Evolutionary conservation across 495 filamentous ascomycete species (phyloP).

Genomic region (Pseudomonodictys pantanalensis): DNA sequence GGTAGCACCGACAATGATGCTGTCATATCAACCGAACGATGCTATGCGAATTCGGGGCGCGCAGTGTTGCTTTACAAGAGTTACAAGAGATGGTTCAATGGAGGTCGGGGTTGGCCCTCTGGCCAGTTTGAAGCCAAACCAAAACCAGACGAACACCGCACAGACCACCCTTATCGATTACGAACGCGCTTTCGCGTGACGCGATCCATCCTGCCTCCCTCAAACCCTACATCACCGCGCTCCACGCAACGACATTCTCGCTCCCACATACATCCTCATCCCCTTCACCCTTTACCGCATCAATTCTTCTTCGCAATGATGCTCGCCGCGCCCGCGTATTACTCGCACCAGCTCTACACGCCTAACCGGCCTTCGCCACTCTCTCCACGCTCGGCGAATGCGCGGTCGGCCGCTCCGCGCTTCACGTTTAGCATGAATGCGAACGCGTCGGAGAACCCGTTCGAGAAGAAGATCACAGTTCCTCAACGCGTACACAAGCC

Average conservation of each 20-base stretch:
- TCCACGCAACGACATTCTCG: neutral
- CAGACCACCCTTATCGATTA: too few relatives aligned
- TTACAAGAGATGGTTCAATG: too few relatives aligned
- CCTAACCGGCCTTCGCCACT: slow-evolving; percentile 39
- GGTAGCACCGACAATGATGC: too few relatives aligned
- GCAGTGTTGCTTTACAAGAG: too few relatives aligned
- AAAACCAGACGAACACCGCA: too few relatives aligned
- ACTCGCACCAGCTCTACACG: slow-evolving; percentile 17
- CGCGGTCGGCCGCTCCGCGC: slow-evolving; percentile 20
- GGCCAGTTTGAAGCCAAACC: too few relatives aligned
- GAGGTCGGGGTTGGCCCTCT: too few relatives aligned
- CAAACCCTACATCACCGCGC: slow-evolving; percentile 1
- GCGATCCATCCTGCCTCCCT: neutral
- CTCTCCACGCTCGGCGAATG: slow-evolving; percentile 41
- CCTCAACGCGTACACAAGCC: slow-evolving; percentile 40
- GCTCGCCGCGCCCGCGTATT: slow-evolving; percentile 18
- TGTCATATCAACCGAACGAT: too few relatives aligned
- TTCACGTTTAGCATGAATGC: slow-evolving; percentile 24
- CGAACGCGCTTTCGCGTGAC: too few relatives aligned
- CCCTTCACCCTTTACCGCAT: neutral
- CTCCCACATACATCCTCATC: neutral
- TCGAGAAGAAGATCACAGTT: slow-evolving; percentile 26
- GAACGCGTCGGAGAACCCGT: neutral
- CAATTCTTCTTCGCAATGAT: slow-evolving; percentile 13
- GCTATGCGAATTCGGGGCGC: too few relatives aligned